Evolutionary conservation across 176 grass and related monocot genomes (phyloP).

Genomic region (Rhynchospora pubera): DNA sequence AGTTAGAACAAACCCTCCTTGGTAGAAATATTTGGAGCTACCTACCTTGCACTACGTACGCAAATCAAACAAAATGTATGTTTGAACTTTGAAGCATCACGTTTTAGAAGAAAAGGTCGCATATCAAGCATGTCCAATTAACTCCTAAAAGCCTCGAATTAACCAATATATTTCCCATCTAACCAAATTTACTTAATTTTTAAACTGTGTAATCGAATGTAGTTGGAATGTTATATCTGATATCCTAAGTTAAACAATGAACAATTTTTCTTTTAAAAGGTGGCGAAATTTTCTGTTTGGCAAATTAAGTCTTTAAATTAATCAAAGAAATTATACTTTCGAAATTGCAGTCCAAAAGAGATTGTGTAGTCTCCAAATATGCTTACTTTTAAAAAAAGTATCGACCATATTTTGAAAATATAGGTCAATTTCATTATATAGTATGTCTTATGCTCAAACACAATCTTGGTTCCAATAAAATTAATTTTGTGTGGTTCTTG

Average conservation of each 20-base stretch:
- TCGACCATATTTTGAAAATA: too few relatives aligned
- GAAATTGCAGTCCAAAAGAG: too few relatives aligned
- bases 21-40: neutral
- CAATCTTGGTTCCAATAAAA: too few relatives aligned
- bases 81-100: constrained; percentile 4
- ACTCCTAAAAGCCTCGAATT: neutral
- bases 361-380: too few relatives aligned
- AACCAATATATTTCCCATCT: constrained; percentile 25
- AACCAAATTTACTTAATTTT: neutral
- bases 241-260: neutral
- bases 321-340: neutral
- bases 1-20: neutral
- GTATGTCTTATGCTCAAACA: too few relatives aligned
- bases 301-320: neutral
- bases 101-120: constrained; percentile 14
- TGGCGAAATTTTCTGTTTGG: too few relatives aligned
- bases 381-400: too few relatives aligned
- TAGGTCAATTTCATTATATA: too few relatives aligned
- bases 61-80: neutral
- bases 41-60: neutral
- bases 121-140: neutral
- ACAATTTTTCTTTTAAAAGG: neutral
- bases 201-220: neutral
- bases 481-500: too few relatives aligned
- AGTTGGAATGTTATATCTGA: neutral